phyloP scores from a whole-genome alignment of 805 yeast genomes.

The Lachancea sp. region DNA sequence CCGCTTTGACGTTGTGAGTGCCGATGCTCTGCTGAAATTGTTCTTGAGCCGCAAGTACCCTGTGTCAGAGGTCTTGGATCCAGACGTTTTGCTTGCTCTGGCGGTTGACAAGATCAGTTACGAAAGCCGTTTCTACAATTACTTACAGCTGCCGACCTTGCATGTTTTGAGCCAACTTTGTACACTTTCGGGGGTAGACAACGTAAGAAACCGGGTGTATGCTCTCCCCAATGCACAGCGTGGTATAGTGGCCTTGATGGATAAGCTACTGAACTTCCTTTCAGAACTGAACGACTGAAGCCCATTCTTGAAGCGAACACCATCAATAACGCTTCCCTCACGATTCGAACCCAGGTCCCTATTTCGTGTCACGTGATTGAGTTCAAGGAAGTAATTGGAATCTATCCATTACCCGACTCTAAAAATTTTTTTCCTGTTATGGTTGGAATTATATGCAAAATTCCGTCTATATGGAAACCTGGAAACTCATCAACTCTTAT shows the following conservation, averaged over 20 bases:
- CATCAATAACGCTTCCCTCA: too few species aligned
- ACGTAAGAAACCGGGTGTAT: conserved; percentile 17
- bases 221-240: conserved; percentile 20
- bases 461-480: neutral
- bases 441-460: neutral
- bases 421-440: conserved; percentile 8
- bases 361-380: too few species aligned
- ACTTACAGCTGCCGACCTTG: conserved; percentile 39
- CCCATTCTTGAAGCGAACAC: too few species aligned
- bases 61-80: conserved; percentile 18
- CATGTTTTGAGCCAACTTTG: conserved; percentile 40
- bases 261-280: conserved; percentile 21
- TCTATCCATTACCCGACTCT: conserved; percentile 8
- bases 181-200: conserved; percentile 16
- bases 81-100: conserved; percentile 38
- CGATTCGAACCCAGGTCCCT: too few species aligned
- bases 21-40: conserved; percentile 43
- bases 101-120: conserved; percentile 51
- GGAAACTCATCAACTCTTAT: neutral
- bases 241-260: conserved; percentile 19
- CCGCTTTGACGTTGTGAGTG: conserved; percentile 57
- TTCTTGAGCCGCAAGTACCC: conserved; percentile 19
- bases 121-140: conserved; percentile 60
- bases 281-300: conserved; percentile 11
- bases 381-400: neutral